phyloP scores from a whole-genome alignment of 352 stramenopile genomes.

The Phytopythium litorale region DNA sequence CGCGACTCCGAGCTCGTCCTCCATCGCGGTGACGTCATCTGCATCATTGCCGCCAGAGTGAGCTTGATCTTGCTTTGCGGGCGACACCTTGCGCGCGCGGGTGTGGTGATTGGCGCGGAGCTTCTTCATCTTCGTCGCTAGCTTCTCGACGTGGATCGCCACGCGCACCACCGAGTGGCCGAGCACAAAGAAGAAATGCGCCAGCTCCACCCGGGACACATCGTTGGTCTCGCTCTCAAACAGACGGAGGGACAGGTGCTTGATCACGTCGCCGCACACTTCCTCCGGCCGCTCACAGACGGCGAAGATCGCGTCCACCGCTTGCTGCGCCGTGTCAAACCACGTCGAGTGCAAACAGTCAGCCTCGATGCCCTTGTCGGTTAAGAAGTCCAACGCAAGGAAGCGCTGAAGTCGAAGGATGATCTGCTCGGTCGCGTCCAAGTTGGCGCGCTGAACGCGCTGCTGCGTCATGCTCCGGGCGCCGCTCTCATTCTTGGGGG shows the following conservation, averaged over 20 bases:
- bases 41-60: slow-evolving; percentile 12
- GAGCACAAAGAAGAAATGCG: slow-evolving; percentile 95
- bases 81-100: slow-evolving; percentile 24
- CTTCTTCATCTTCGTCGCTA: slow-evolving; percentile 85
- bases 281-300: slow-evolving; percentile 89
- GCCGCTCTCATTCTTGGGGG: slow-evolving; percentile 28
- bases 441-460: slow-evolving; percentile 67
- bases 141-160: slow-evolving; percentile 92
- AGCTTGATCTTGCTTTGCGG: slow-evolving; percentile 12
- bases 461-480: slow-evolving; percentile 38
- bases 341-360: slow-evolving; percentile 64
- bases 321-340: slow-evolving; percentile 91
- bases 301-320: slow-evolving; percentile 91
- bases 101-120: slow-evolving; percentile 80
- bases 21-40: slow-evolving; percentile 84
- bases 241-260: slow-evolving; percentile 51
- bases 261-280: slow-evolving; percentile 67
- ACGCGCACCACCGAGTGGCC: slow-evolving; percentile 94
- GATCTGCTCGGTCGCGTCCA: slow-evolving; percentile 87
- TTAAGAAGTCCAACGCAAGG: slow-evolving; percentile 83
- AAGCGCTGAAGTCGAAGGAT: slow-evolving; percentile 86
- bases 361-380: slow-evolving; percentile 46
- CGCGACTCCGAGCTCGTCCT: slow-evolving; percentile 91
- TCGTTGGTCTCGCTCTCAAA: slow-evolving; percentile 71
- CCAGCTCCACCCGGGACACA: slow-evolving; percentile 66